Evolutionary conservation across 441 rosid genomes (phyloP).

Genomic region (Rhodomyrtus psidioides): DNA sequence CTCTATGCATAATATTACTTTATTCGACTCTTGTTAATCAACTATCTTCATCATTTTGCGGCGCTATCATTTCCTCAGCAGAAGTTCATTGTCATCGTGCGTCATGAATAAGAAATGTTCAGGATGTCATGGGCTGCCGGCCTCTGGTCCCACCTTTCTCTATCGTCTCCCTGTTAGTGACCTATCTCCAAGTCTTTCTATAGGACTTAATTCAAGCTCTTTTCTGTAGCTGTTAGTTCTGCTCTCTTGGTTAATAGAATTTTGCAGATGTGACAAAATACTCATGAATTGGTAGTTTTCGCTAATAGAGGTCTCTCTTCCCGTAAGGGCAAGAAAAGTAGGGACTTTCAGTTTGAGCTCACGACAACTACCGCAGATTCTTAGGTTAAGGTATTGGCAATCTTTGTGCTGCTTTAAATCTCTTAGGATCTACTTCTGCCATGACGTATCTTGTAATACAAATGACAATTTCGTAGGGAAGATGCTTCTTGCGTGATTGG

Average conservation of each 20-base stretch:
- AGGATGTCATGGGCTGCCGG: conserved; percentile 59
- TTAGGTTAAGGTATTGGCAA: not conserved
- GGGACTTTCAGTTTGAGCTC: not conserved
- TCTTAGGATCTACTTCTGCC: not conserved
- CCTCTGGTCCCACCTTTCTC: conserved; percentile 25
- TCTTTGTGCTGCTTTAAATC: not conserved
- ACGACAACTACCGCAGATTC: not conserved
- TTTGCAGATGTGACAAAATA: not conserved
- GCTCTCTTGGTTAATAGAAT: not conserved
- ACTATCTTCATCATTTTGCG: not conserved
- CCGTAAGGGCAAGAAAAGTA: not conserved
- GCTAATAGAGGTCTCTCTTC: not conserved
- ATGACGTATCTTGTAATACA: not conserved
- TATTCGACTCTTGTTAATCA: not conserved
- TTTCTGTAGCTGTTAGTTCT: not conserved
- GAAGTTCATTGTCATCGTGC: conserved; percentile 31
- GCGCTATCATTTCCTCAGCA: conserved; percentile 6
- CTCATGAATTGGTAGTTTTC: conserved; percentile 9
- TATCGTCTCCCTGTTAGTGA: conserved; percentile 9
- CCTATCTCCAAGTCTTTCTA: not conserved
- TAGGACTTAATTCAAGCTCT: not conserved
- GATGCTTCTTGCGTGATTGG: not conserved
- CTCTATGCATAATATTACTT: not conserved
- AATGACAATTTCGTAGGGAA: not conserved
- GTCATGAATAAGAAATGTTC: conserved; percentile 38